Evolutionary conservation across 2,329 filamentous ascomycete species (phyloP), one percentile per base, ranked within the genome.

Genomic region (Epichloe bromicola): DNA sequence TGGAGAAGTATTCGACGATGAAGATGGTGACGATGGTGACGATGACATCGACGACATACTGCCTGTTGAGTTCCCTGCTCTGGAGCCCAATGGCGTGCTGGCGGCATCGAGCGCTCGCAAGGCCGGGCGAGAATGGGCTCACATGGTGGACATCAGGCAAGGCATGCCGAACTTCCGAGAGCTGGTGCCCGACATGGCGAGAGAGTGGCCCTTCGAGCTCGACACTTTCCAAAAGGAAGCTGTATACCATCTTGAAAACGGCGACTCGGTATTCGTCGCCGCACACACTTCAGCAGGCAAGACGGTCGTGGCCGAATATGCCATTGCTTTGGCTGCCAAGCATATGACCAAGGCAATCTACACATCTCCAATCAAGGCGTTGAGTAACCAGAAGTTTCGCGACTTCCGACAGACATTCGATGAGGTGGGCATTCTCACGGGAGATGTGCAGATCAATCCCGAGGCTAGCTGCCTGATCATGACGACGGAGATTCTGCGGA

Each of bases 291-390:
- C 93, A 36, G 93, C 93, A 20, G 93, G 93, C 51, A 98, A 98
- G 72, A 98, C 93, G 1, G 93, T 97, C 0, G 93, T 98, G 14
- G 93, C 93, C 30, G 93, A 98, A 65, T 98, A 98, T 67, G 93
- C 91, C 46, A 97, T 98, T 65, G 89, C 93, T 6, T 74, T 98
- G 53, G 93, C 93, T 33, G 85, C 88, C n/a, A 94, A 91, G 63
- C 93, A 98, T 65, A 97, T 97, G 91, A 98, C 93, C 8, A 98
- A 98, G 66, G 91, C 93, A 20, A 98, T 98, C 56, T 98, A 98
- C 66, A 98, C 93, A 0, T 97, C 93, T 0, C 93, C 93, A 0
- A 98, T 98, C 73, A 98, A 98, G 66, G 93, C 93, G 2, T 73
- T 98, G 52, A 97, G 93, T 69, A 98, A 98, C 64, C 93, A 98